A percentile compares a stretch with the other conserved stretches of the same genome.
Conservation (phyloP, 805 yeast genomes). For the Tetrapisispora nanseiensis region DNA sequence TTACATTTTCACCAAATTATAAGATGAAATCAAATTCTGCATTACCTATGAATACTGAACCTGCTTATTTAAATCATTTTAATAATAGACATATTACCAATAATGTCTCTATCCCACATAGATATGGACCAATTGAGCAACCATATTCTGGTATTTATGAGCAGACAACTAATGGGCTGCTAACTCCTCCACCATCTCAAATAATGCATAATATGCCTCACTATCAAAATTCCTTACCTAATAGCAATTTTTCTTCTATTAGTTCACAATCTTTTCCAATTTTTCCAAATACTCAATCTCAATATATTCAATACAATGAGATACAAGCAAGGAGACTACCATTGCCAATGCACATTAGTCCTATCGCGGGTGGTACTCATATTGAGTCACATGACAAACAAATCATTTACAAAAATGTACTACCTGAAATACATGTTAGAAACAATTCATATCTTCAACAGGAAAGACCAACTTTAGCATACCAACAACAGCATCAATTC, state of each 20-base stretch:
- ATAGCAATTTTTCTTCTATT: background rate
- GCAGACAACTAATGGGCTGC: background rate
- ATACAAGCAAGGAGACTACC: conserved; percentile 3
- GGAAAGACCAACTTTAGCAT: background rate
- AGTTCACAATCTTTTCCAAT: background rate
- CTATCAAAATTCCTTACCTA: background rate
- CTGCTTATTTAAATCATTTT: background rate
- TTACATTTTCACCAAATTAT: background rate
- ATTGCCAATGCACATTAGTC: background rate
- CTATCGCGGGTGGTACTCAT: background rate
- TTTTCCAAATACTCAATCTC: background rate
- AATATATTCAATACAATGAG: background rate
- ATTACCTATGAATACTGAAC: background rate
- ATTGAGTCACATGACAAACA: background rate
- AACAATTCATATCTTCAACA: background rate
- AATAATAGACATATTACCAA: background rate
- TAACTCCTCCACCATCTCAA: conserved; percentile 1
- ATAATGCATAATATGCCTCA: background rate
- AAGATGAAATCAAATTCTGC: background rate
- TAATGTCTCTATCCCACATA: background rate
- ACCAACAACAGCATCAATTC: background rate
- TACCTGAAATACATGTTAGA: background rate
- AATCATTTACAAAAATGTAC: background rate
- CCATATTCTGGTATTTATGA: background rate
- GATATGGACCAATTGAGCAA: background rate